phyloP scores from a whole-genome alignment of 306 rosid genomes.

The Gynostemma pentaphyllum region DNA sequence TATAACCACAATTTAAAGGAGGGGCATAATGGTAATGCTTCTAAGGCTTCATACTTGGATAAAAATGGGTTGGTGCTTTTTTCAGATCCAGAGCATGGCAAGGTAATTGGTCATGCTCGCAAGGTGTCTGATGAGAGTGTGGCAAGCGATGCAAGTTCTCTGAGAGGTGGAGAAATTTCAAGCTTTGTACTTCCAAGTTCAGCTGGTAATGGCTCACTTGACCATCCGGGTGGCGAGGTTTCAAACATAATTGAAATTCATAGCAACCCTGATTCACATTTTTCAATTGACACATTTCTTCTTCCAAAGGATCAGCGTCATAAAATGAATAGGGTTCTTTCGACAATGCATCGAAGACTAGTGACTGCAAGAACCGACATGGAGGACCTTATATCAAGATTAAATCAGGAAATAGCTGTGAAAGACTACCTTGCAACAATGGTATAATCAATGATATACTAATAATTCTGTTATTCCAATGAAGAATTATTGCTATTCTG shows the following conservation, averaged over 20 bases:
- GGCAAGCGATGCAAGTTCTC: conserved; percentile 84
- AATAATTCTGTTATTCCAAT: background rate
- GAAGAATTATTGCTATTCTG: background rate
- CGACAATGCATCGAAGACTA: conserved; percentile 84
- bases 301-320: conserved; percentile 84
- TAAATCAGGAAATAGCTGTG: conserved; percentile 89
- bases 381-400: conserved; percentile 94
- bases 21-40: conserved; percentile 50
- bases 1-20: conserved; percentile 37
- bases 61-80: conserved; percentile 60
- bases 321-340: conserved; percentile 78
- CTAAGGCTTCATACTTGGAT: conserved; percentile 48
- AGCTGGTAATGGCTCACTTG: conserved; percentile 54
- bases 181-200: conserved; percentile 58
- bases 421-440: conserved; percentile 88
- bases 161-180: conserved; percentile 75
- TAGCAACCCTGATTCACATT: conserved; percentile 37
- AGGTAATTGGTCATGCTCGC: conserved; percentile 46
- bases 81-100: conserved; percentile 55
- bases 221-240: conserved; percentile 27
- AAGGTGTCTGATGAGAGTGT: conserved; percentile 63
- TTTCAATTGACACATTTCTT: conserved; percentile 47
- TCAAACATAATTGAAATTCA: conserved; percentile 39
- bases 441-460: conserved; percentile 30
- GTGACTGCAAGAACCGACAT: conserved; percentile 81